These are phyloP conservation scores for Hexamita inflata DNA, from an alignment of 208 protist genomes.

Conservation along the genomic window DNA sequence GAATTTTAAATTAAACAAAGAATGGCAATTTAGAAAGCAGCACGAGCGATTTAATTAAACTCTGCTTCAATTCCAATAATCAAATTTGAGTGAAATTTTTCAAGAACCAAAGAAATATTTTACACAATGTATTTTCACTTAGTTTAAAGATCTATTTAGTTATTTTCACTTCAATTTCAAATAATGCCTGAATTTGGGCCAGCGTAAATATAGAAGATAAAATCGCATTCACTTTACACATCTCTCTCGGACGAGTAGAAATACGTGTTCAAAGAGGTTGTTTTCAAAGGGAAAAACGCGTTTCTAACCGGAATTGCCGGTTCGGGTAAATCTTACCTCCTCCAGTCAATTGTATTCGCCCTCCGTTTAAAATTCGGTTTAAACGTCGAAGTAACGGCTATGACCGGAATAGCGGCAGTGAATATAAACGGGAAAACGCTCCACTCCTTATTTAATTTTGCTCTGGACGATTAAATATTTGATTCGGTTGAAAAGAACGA, in stretches of 20 bases:
- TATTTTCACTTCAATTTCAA: too few relatives aligned
- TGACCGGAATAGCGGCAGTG: not conserved
- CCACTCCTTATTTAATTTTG: not conserved
- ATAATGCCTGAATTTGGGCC: too few relatives aligned
- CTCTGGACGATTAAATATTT: not conserved
- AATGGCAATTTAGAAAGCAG: too few relatives aligned
- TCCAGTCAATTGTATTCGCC: not conserved
- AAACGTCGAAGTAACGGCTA: not conserved
- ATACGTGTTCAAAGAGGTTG: not conserved
- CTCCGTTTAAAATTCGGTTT: not conserved
- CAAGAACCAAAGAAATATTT: too few relatives aligned
- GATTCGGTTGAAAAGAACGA: not conserved
- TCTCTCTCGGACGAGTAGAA: not conserved
- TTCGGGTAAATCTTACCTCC: not conserved
- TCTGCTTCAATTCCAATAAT: too few relatives aligned
- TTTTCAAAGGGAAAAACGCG: not conserved
- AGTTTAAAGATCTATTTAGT: too few relatives aligned
- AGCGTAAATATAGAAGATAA: too few relatives aligned
- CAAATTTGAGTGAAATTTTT: too few relatives aligned
- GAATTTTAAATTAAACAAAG: too few relatives aligned
- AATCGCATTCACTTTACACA: not conserved
- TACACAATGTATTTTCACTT: too few relatives aligned
- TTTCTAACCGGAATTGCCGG: not conserved
- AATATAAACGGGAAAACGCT: not conserved
- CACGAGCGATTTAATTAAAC: too few relatives aligned